Evolutionary conservation across 1,284 basidiomycete species (phyloP).

Genomic region (Amylostereum chailletii): DNA sequence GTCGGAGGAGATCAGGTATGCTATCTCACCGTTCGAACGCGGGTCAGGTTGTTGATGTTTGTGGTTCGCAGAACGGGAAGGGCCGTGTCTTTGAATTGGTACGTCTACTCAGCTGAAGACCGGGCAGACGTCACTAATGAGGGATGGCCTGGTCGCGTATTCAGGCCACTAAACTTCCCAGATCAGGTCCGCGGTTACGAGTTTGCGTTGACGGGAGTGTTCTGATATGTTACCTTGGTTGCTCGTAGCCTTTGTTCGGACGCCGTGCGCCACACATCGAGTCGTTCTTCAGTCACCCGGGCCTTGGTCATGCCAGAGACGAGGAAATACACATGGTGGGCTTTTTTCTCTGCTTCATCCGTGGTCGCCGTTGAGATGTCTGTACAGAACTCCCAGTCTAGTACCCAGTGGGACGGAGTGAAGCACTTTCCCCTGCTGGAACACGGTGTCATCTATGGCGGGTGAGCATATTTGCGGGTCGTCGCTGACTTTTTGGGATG

Average conservation of each 20-base stretch:
- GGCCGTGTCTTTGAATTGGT: slow-evolving; percentile 57
- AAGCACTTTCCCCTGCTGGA: slow-evolving; percentile 50
- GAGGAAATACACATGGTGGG: slow-evolving; percentile 58
- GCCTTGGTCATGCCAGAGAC: slow-evolving; percentile 31
- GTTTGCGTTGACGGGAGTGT: too few species aligned
- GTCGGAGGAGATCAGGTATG: slow-evolving; percentile 55
- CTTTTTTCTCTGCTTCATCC: slow-evolving; percentile 1
- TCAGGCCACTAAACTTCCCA: slow-evolving; percentile 62
- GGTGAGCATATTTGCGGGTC: slow-evolving; percentile 26
- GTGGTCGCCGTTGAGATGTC: not conserved
- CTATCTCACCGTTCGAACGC: slow-evolving; percentile 10
- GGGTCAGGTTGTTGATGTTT: not conserved
- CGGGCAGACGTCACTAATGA: too few species aligned
- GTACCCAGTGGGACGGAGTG: slow-evolving; percentile 69
- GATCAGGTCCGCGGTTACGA: slow-evolving; percentile 33
- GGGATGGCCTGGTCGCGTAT: slow-evolving; percentile 1
- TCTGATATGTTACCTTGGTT: not conserved
- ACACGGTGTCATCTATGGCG: slow-evolving; percentile 56
- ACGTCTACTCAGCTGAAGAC: slow-evolving; percentile 11
- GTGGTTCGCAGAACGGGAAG: slow-evolving; percentile 36
- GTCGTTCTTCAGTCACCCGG: slow-evolving; percentile 23
- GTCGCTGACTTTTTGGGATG: not conserved
- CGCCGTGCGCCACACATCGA: slow-evolving; percentile 45
- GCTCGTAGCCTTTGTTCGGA: slow-evolving; percentile 43
- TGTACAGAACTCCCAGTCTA: slow-evolving; percentile 62